Evolutionary conservation across 345 rosid genomes (phyloP), one percentile per base, ranked within the genome.

Genomic region (Gynandropsis gynandra): DNA sequence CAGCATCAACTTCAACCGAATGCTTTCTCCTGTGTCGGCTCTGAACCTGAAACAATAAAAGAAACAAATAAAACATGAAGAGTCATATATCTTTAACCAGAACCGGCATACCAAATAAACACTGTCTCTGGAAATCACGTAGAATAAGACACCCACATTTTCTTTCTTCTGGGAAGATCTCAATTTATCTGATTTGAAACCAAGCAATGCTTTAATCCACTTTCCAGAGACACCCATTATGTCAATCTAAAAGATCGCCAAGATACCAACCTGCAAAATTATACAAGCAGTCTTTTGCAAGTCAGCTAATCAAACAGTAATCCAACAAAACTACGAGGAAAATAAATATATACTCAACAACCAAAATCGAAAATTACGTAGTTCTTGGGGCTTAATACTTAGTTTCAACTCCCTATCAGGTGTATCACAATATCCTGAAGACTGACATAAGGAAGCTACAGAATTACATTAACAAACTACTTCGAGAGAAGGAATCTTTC

Each of bases 151-250:
- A 71, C 87, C 50, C 43, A 93, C 97, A 74, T 74, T 79, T 43
- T 74, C 83, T 34, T 60, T 80, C 50, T 71, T 80, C 49, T 74
- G 76, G n/a, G 81, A 78, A 54, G 95, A 80, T 19, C 36, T 80
- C 5, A 85, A 78, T 69, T 81, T 88, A 53, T 80, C 92, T 24
- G 85, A 69, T 72, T 81, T 81, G 58, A 83, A 71, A 58, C 97
- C 87, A 66, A 93, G 80, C 70, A 88, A 70, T 51, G 97, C 83
- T 72, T 74, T 88, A 55, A 93, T 72, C 99, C 99, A 93, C 80
- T 80, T 88, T 35, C 96, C 94, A 0, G 96, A 77, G 58, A 82
- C 89, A 64, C 99, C 99, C 99, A 93, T 93, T 57, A 55, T 58
- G 27, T 42, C 36, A 42, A 31, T 18, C 24, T 38, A 18, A 34